Evolutionary conservation across 176 grass and related monocot genomes (phyloP).

Genomic region (Ampelocalamus luodianensis): DNA sequence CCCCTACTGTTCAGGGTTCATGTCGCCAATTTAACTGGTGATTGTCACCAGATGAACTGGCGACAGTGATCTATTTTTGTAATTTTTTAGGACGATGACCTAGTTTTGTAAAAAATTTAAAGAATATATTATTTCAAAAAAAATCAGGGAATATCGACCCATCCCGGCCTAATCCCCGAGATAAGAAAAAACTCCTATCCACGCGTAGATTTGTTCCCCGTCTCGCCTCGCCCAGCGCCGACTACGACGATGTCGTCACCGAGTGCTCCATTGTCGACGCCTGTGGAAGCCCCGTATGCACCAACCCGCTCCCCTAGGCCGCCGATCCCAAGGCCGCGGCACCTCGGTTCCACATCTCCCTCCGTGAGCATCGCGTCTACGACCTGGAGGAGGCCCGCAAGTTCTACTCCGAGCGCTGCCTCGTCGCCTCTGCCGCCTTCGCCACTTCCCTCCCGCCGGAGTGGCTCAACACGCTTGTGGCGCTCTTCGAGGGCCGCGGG

Average conservation of each 20-base stretch:
- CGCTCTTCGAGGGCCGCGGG: conserved; percentile 48
- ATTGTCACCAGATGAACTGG: no score
- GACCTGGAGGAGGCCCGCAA: conserved; percentile 79
- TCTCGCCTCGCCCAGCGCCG: not conserved
- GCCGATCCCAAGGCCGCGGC: not conserved
- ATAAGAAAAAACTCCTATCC: no score
- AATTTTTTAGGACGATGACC: no score
- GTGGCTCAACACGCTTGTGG: conserved; percentile 44
- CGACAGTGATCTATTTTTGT: no score
- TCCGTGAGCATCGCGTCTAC: conserved; percentile 92
- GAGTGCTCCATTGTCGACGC: conserved; percentile 66
- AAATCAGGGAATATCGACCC: no score
- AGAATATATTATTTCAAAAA: no score
- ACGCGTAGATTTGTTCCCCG: no score
- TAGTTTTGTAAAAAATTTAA: no score
- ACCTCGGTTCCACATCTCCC: conserved; percentile 65
- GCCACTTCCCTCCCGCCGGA: conserved; percentile 42
- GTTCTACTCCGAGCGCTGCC: conserved; percentile 78
- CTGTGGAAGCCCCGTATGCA: conserved; percentile 63
- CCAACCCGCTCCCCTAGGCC: conserved; percentile 35
- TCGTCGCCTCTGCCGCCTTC: conserved; percentile 64
- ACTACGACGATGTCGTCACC: conserved; percentile 81
- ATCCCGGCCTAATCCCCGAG: no score
- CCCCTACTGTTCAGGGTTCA: no score
- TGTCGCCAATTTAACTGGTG: no score